phyloP scores from a whole-genome alignment of 2,329 filamentous ascomycete genomes.

The Sarocladiaceae sp. region DNA sequence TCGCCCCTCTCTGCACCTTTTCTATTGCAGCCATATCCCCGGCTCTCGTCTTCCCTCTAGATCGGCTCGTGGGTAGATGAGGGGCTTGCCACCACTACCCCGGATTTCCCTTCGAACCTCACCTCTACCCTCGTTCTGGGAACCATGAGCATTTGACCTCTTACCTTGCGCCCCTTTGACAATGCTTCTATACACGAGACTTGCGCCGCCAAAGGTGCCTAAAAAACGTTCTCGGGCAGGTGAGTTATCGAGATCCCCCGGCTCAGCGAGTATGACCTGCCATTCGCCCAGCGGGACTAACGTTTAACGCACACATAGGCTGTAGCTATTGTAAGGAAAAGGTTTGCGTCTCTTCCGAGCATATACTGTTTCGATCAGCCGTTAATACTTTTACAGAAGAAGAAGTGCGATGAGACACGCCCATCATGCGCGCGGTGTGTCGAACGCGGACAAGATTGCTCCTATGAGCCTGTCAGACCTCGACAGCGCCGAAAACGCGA shows the following conservation, averaged over 20 bases:
- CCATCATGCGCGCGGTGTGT: constrained; percentile 44
- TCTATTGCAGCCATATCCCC: background rate
- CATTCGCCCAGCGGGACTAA: constrained; percentile 5
- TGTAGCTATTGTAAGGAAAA: constrained; percentile 12
- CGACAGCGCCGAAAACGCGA: constrained; percentile 31
- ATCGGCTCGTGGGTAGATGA: constrained; percentile 2
- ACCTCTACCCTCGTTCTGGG: constrained; percentile 15
- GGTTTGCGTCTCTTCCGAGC: background rate
- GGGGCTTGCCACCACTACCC: background rate
- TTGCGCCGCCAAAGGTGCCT: constrained; percentile 50
- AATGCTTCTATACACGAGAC: constrained; percentile 54
- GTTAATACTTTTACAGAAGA: constrained; percentile 35
- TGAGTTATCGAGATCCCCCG: constrained; percentile 30
- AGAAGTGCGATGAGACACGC: constrained; percentile 50
- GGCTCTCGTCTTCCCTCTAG: background rate
- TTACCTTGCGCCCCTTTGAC: constrained; percentile 18
- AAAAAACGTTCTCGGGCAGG: constrained; percentile 55
- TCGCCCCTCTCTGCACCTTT: background rate
- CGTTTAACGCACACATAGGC: constrained; percentile 10
- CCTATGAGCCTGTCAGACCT: constrained; percentile 41
- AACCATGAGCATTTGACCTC: constrained; percentile 9
- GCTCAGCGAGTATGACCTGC: background rate
- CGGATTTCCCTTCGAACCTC: background rate
- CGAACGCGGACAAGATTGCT: constrained; percentile 41
- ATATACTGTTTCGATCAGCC: background rate